These are phyloP conservation scores for Suhomyces bokatorum DNA, from an alignment of 1,139 yeast species.

Conservation along the genomic window DNA sequence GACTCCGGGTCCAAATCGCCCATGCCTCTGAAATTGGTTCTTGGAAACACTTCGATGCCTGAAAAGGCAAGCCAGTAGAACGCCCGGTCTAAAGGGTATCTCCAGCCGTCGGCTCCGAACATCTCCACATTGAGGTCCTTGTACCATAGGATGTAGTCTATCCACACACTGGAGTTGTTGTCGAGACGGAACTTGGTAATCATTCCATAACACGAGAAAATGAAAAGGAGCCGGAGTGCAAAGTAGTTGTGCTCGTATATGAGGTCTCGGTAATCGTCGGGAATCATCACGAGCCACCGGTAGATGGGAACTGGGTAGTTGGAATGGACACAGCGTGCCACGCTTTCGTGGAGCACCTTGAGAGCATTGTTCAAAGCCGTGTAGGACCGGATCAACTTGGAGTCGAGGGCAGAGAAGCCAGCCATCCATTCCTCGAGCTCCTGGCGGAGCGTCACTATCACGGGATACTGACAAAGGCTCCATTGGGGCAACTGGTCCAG, in stretches of 20 bases:
- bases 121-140: slow-evolving; percentile 14
- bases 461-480: slow-evolving; percentile 16
- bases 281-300: slow-evolving; percentile 28
- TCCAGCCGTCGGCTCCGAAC: slow-evolving; percentile 21
- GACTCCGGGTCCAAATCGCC: slow-evolving; percentile 6
- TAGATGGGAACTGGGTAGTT: slow-evolving; percentile 31
- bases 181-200: slow-evolving; percentile 25
- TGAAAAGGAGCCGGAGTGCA: slow-evolving; percentile 28
- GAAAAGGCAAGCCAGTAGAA: slow-evolving; percentile 12
- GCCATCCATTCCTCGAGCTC: slow-evolving; percentile 11
- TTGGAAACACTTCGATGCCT: slow-evolving; percentile 1
- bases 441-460: slow-evolving; percentile 18
- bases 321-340: slow-evolving; percentile 17
- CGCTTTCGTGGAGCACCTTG: slow-evolving; percentile 16
- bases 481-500: not conserved
- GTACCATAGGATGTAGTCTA: slow-evolving; percentile 30
- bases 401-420: slow-evolving; percentile 12
- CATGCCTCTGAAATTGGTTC: not conserved
- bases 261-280: slow-evolving; percentile 20
- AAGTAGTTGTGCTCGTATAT: slow-evolving; percentile 23
- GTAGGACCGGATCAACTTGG: slow-evolving; percentile 12
- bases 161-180: slow-evolving; percentile 26
- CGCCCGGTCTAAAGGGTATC: slow-evolving; percentile 16
- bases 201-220: slow-evolving; percentile 23
- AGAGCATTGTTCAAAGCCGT: slow-evolving; percentile 14